Conservation (phyloP, 768 basidiomycete species). For the Leccinum olivaceopallidum region DNA sequence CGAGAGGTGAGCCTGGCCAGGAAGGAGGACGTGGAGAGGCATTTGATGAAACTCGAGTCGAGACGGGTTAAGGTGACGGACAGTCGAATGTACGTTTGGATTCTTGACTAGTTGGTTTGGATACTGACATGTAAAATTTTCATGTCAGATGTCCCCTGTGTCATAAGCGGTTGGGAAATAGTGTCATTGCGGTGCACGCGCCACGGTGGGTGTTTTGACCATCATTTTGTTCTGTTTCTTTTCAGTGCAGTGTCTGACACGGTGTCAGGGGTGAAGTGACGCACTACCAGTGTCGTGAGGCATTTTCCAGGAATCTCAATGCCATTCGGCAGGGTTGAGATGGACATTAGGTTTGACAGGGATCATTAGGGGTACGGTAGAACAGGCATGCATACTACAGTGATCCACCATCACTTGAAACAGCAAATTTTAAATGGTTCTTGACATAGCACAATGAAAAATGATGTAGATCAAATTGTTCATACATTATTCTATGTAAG, state of each 20-base stretch:
- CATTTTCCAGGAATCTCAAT: slow-evolving; percentile 61
- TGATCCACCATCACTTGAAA: not conserved
- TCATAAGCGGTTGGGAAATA: slow-evolving; percentile 89
- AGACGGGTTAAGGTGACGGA: slow-evolving; percentile 89
- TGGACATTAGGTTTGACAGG: not conserved
- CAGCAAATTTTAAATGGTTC: not conserved
- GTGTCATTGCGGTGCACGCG: slow-evolving; percentile 91
- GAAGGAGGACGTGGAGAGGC: slow-evolving; percentile 72
- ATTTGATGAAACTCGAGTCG: slow-evolving; percentile 73
- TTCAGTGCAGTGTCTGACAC: not conserved
- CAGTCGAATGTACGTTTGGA: slow-evolving; percentile 76
- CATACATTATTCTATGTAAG: too few species aligned
- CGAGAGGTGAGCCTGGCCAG: slow-evolving; percentile 72
- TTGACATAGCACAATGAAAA: not conserved
- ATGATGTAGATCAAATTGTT: not conserved
- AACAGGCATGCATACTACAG: not conserved
- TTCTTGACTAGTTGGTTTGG: not conserved
- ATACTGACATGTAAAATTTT: not conserved
- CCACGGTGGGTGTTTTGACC: slow-evolving; percentile 57
- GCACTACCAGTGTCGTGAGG: slow-evolving; percentile 93
- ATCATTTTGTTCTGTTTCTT: not conserved
- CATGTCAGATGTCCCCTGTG: slow-evolving; percentile 85
- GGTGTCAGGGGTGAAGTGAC: slow-evolving; percentile 87
- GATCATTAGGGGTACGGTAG: too few species aligned
- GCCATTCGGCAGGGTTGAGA: slow-evolving; percentile 31